Evolutionary conservation across 352 stramenopile species (phyloP).

Genomic region (Pythium angustatum): DNA sequence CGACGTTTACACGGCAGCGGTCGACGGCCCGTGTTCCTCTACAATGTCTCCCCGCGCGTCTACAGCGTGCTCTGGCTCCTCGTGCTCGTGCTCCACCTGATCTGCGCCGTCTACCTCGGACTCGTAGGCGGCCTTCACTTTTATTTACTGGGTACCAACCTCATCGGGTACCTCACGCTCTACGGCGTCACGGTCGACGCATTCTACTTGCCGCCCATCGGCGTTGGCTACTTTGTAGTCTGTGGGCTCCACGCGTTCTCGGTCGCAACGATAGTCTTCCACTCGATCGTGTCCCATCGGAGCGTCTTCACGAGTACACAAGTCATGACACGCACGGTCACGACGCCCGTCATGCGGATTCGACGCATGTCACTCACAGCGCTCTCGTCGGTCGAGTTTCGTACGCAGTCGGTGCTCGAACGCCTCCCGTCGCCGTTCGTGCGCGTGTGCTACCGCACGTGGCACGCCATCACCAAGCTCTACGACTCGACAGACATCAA

Average conservation of each 20-base stretch:
- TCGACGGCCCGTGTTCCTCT: constrained; percentile 6
- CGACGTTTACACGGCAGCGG: neutral
- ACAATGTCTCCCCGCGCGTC: constrained; percentile 1
- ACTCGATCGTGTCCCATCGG: constrained; percentile 20
- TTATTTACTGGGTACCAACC: constrained; percentile 21
- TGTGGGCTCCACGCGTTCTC: constrained; percentile 27
- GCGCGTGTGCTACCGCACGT: constrained; percentile 12
- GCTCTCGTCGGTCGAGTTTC: constrained; percentile 27
- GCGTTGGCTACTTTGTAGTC: constrained; percentile 24
- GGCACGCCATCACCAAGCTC: constrained; percentile 7
- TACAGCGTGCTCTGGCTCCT: constrained; percentile 13
- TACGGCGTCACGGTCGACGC: constrained; percentile 22
- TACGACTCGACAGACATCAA: constrained; percentile 10
- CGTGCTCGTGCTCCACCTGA: constrained; percentile 22
- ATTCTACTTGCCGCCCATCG: constrained; percentile 32
- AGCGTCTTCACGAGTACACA: constrained; percentile 26
- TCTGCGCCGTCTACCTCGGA: constrained; percentile 15
- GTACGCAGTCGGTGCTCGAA: constrained; percentile 28
- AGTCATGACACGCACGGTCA: constrained; percentile 21
- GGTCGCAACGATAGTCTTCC: constrained; percentile 25
- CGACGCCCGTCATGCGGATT: constrained; percentile 24
- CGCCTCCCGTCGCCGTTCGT: constrained; percentile 27
- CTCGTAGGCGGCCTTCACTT: constrained; percentile 12
- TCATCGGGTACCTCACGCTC: constrained; percentile 27
- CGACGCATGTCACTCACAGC: constrained; percentile 22